A percentile compares a stretch with the other conserved stretches of the same genome.
phyloP scores from a whole-genome alignment of 2,329 filamentous ascomycete genomes.

The Xylariomycetidae sp. region DNA sequence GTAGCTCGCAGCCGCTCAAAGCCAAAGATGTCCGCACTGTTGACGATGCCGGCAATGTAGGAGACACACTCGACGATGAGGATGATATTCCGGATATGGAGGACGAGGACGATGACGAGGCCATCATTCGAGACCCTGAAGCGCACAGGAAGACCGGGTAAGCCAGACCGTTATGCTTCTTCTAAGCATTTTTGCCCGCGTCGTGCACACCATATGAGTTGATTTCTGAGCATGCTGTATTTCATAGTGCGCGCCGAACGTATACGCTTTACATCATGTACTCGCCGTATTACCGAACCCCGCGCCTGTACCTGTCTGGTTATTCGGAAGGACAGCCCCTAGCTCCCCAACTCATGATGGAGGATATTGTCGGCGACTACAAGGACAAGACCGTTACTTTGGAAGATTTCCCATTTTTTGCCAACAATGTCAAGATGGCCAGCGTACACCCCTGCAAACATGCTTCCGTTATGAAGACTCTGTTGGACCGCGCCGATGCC shows the following conservation, averaged over 20 bases:
- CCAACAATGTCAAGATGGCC: slow-evolving; percentile 89
- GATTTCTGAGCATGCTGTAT: too few species aligned
- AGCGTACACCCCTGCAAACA: slow-evolving; percentile 97
- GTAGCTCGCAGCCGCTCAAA: slow-evolving; percentile 70
- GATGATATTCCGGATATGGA: slow-evolving; percentile 97
- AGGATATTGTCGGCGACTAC: slow-evolving; percentile 93
- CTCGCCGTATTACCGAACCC: slow-evolving; percentile 92
- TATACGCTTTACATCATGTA: slow-evolving; percentile 99
- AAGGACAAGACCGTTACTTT: slow-evolving; percentile 98
- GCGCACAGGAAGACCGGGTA: slow-evolving; percentile 43
- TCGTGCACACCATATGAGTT: too few species aligned
- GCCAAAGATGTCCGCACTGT: slow-evolving; percentile 80
- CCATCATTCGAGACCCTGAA: slow-evolving; percentile 78
- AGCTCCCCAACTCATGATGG: slow-evolving; percentile 84
- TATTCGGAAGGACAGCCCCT: slow-evolving; percentile 81
- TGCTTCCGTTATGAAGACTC: slow-evolving; percentile 94
- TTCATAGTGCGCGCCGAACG: slow-evolving; percentile 72
- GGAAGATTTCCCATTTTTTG: slow-evolving; percentile 95
- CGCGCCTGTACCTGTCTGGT: slow-evolving; percentile 89
- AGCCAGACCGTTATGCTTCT: too few species aligned
- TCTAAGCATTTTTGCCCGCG: too few species aligned
- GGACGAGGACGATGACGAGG: slow-evolving; percentile 92
- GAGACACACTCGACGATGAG: slow-evolving; percentile 66
- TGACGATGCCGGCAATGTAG: slow-evolving; percentile 83
- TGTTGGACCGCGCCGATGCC: slow-evolving; percentile 91